Conservation (phyloP, 2,329 filamentous ascomycete genomes). For the Colletotrichum sp. region DNA sequence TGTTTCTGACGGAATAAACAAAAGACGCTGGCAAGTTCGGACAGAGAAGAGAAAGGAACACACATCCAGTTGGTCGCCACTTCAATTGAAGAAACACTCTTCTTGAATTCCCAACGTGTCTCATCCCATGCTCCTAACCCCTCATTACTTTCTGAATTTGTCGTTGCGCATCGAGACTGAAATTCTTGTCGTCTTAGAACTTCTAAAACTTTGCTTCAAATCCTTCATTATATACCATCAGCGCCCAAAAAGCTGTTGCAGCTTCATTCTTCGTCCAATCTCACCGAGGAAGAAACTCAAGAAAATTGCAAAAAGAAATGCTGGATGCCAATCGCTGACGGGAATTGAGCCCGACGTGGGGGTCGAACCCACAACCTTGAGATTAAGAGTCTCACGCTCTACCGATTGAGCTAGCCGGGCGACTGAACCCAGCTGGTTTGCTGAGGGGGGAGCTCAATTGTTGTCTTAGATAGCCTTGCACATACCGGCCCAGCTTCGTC, state of each 20-base stretch:
- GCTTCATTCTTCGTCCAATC: background rate
- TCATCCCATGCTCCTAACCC: background rate
- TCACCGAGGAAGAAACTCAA: background rate
- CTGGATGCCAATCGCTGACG: constrained; percentile 7
- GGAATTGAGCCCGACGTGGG: constrained; percentile 28
- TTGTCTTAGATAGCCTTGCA: accelerated
- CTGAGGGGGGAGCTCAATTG: accelerated
- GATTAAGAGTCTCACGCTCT: constrained; percentile 74
- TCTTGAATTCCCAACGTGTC: background rate
- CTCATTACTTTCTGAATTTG: no score
- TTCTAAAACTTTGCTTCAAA: background rate
- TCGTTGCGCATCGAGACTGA: no score
- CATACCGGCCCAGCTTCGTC: background rate
- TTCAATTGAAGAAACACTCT: background rate
- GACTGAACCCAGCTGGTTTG: background rate
- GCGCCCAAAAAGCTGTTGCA: background rate
- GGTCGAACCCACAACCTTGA: constrained; percentile 27
- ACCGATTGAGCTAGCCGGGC: constrained; percentile 51
- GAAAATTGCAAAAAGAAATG: background rate
- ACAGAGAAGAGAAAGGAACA: background rate
- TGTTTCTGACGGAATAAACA: accelerated
- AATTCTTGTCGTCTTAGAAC: background rate
- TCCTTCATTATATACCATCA: background rate
- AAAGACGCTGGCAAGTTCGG: background rate
- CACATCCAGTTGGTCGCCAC: background rate